Conservation (phyloP, 208 protist species). For the Herpetomonas samuelpessoai region DNA sequence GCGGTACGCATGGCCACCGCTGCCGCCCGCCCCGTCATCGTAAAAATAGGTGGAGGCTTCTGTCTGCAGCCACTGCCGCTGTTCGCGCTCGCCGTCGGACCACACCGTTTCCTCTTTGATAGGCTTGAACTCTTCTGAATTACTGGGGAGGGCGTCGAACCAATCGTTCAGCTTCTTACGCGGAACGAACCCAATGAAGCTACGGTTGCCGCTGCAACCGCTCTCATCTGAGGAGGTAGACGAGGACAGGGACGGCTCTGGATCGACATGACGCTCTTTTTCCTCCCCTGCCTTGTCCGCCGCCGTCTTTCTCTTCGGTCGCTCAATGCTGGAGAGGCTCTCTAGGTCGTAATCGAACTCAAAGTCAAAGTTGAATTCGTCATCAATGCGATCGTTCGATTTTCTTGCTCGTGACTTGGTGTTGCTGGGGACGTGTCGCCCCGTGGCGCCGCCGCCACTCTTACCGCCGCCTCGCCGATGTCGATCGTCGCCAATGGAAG, state of each 20-base stretch:
- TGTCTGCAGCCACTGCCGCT: conserved; percentile 19
- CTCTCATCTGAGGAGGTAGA: neutral
- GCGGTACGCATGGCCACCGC: too few species aligned
- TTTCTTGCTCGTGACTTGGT: neutral
- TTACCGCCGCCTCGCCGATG: too few species aligned
- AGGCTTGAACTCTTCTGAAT: neutral
- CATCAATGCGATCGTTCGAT: neutral
- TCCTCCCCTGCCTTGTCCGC: too few species aligned
- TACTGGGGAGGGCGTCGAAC: conserved; percentile 2
- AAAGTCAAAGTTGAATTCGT: conserved; percentile 1
- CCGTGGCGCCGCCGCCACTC: too few species aligned
- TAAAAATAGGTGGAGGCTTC: conserved; percentile 1
- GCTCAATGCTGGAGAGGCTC: neutral
- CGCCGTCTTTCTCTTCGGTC: neutral
- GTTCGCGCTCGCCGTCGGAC: conserved; percentile 25
- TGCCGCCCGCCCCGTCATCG: neutral
- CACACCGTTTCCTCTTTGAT: conserved; percentile 20
- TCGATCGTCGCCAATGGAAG: conserved; percentile 9
- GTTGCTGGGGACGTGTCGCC: too few species aligned
- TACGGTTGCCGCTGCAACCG: conserved; percentile 1
- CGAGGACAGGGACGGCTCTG: neutral
- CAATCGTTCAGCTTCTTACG: conserved; percentile 9
- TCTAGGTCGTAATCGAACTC: neutral
- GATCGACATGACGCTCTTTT: too few species aligned
- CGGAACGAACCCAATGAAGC: conserved; percentile 9